A percentile compares a stretch with the other conserved stretches of the same genome.
Conservation (phyloP, 139 green algal species). For the Volvox africanus region DNA sequence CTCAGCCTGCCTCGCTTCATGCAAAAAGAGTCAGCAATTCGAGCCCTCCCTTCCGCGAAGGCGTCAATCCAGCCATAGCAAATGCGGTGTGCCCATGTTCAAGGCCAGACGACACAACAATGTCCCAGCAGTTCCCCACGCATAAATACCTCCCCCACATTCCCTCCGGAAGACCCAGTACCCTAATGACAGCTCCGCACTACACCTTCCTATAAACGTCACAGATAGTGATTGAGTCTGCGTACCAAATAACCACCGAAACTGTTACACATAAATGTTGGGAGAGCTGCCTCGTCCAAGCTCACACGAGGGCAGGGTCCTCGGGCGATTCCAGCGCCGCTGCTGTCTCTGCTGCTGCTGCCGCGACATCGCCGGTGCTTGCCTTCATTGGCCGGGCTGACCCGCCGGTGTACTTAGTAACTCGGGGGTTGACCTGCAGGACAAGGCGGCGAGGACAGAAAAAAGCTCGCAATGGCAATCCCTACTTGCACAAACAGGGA, state of each 20-base stretch:
- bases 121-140: neutral
- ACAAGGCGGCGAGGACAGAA: too few species aligned
- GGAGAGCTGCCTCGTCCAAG: neutral
- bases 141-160: neutral
- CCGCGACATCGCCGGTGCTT: neutral
- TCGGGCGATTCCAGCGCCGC: neutral
- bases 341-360: neutral
- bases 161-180: neutral
- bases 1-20: neutral
- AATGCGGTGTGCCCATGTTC: neutral
- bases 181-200: neutral
- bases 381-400: neutral
- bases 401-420: constrained; percentile 42
- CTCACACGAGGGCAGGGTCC: neutral
- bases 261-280: neutral
- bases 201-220: neutral
- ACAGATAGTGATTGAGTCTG: neutral
- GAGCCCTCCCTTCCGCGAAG: neutral
- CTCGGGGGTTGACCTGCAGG: constrained; percentile 39
- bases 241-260: neutral
- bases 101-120: neutral
- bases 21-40: neutral
- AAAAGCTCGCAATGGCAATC: too few species aligned
- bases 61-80: neutral
- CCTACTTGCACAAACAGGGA: too few species aligned